Base-by-base conservation (phyloP, 352 stramenopile genomes). In the Peronospora destructor region DNA sequence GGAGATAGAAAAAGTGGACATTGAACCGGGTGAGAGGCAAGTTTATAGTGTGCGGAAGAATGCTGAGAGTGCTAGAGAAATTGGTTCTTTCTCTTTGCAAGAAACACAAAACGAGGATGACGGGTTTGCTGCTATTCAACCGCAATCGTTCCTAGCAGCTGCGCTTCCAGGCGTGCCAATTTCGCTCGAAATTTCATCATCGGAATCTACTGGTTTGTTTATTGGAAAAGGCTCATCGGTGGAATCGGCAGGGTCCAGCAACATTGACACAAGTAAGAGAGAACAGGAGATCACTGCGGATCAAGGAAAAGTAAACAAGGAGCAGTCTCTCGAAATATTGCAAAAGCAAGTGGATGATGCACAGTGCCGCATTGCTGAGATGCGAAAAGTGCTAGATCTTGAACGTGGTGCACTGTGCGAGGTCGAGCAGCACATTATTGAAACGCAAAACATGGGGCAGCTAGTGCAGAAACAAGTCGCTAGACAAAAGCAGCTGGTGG, bases 401-500 rank as follows among this genome's bases (percentile, higher is more conserved):
- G 59, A 81, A n/a, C 58, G 56, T 17, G 34, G 28, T 0, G 48
- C 64, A 19, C 48, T 79, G 3, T 40, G 64, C 2, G 12, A 60
- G 32, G 39, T 71, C 11, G 49, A 77, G 14, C 54, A 64, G 21
- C 49, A 61, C 25, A 49, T 84, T 32, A 17, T 74, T 2, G 56
- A 78, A 40, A 63, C 51, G 3, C 66, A 75, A 53, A 34, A 43
- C 1, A 56, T 38, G 0, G 59, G 64, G 0, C 38, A 63, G 8
- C 57, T 60, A 14, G 34, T 88, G n/a, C 67, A 84, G 39, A 71
- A 74, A 36, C 53, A 76, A 21, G 45, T 88, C 2, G 59, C 59
- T 14, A 71, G 53, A 17, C 64, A 82, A 29, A 73, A 76, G 12
- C 66, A 90, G 42, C 39, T 86, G 10, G 47, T 92, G 13, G 52